phyloP scores from a whole-genome alignment of 2,329 filamentous ascomycete genomes.

The Trichoderma arundinaceum region DNA sequence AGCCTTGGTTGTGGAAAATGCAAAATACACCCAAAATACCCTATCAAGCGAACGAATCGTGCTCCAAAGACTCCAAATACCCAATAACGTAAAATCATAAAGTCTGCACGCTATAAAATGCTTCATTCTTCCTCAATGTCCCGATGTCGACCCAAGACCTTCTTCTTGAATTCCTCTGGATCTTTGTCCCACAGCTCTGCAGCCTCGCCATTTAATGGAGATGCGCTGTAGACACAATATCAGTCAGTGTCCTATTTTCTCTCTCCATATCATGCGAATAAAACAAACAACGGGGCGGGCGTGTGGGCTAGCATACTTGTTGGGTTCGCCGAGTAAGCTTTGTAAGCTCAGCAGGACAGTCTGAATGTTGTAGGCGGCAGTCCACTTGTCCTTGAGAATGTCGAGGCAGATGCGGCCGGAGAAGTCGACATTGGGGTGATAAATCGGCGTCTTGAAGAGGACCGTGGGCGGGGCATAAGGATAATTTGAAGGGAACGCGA shows the following conservation, averaged over 20 bases:
- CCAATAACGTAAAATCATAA: slow-evolving; percentile 38
- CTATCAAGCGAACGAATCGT: slow-evolving; percentile 42
- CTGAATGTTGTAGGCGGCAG: slow-evolving; percentile 94
- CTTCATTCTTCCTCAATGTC: slow-evolving; percentile 65
- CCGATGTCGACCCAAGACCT: slow-evolving; percentile 66
- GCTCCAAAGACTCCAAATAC: slow-evolving; percentile 52
- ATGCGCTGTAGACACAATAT: slow-evolving; percentile 65
- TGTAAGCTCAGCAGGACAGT: slow-evolving; percentile 92
- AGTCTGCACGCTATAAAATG: slow-evolving; percentile 18
- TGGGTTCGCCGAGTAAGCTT: slow-evolving; percentile 93
- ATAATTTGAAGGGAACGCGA: slow-evolving; percentile 90
- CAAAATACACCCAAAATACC: slow-evolving; percentile 44
- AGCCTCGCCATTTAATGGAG: slow-evolving; percentile 93
- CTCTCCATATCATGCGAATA: not conserved
- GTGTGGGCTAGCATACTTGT: slow-evolving; percentile 74
- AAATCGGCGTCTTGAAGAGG: slow-evolving; percentile 97
- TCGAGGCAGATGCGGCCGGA: slow-evolving; percentile 95
- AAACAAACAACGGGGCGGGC: too few species aligned
- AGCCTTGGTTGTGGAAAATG: slow-evolving; percentile 31
- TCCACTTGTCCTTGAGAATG: slow-evolving; percentile 99
- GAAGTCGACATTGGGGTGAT: slow-evolving; percentile 98
- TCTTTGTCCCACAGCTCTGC: slow-evolving; percentile 96
- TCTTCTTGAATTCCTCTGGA: slow-evolving; percentile 82
- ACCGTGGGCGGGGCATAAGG: slow-evolving; percentile 91
- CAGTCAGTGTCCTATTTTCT: slow-evolving; percentile 32